Evolutionary conservation across 345 rosid genomes (phyloP).

Genomic region (Eucalyptus viminalis): DNA sequence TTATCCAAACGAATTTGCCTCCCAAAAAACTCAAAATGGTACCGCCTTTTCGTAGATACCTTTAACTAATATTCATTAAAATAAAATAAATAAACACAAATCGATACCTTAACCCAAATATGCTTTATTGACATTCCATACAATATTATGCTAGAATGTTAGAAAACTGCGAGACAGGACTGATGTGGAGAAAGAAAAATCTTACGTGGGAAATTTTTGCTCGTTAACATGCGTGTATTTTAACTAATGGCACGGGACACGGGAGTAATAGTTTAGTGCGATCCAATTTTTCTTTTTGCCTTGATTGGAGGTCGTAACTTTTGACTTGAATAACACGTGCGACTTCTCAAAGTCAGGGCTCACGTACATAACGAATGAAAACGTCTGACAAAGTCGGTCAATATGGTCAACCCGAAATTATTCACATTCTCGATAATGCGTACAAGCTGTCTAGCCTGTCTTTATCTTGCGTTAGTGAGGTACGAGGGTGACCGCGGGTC

Average conservation of each 20-base stretch:
- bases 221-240: background rate
- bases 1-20: background rate
- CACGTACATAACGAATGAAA: background rate
- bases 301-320: background rate
- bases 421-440: background rate
- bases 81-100: background rate
- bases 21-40: background rate
- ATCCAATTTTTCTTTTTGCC: background rate
- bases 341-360: background rate
- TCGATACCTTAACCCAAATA: background rate
- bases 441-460: background rate
- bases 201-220: background rate
- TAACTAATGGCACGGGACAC: too few relatives aligned
- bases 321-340: background rate
- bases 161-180: background rate
- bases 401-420: background rate
- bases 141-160: background rate
- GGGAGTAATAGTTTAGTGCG: background rate
- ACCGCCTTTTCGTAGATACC: rapidly evolving
- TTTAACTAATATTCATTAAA: background rate
- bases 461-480: background rate
- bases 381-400: background rate
- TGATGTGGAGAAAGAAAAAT: background rate
- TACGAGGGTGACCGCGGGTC: background rate
- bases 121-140: background rate